phyloP scores from a whole-genome alignment of 129 eudicot genomes.

The Chrysanthemum lavandulifolium region DNA sequence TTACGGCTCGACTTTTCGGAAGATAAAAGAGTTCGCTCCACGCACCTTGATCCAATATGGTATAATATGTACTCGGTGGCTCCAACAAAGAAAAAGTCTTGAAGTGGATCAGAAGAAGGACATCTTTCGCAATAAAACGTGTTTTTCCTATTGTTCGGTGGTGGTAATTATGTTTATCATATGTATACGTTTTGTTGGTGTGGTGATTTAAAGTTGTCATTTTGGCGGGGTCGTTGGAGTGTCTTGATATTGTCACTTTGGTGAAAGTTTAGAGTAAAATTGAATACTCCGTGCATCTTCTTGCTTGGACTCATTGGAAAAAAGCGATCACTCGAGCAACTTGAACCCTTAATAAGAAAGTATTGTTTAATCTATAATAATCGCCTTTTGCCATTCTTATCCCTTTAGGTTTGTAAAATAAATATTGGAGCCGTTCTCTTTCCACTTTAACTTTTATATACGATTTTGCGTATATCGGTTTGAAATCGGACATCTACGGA shows the following conservation, averaged over 20 bases:
- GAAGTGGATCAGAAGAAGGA: conserved; percentile 55
- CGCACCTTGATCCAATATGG: conserved; percentile 62
- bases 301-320: conserved; percentile 69
- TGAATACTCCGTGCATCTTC: conserved; percentile 62
- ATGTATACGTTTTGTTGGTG: background rate
- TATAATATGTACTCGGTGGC: conserved; percentile 39
- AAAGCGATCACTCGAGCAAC: conserved; percentile 43
- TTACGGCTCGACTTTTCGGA: conserved; percentile 30
- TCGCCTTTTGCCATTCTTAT: background rate
- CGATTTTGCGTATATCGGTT: conserved; percentile 31
- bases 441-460: background rate
- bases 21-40: conserved; percentile 41
- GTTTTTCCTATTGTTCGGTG: conserved; percentile 68
- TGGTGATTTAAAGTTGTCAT: conserved; percentile 15
- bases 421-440: background rate
- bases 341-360: conserved; percentile 66
- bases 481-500: conserved; percentile 46
- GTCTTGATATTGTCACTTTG: conserved; percentile 74
- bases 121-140: conserved; percentile 66
- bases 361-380: conserved; percentile 26
- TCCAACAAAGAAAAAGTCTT: conserved; percentile 42
- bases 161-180: conserved; percentile 32
- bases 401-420: background rate
- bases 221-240: conserved; percentile 66
- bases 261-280: conserved; percentile 41